Conservation (phyloP, 768 basidiomycete genomes). For the Lactarius evosmus region DNA sequence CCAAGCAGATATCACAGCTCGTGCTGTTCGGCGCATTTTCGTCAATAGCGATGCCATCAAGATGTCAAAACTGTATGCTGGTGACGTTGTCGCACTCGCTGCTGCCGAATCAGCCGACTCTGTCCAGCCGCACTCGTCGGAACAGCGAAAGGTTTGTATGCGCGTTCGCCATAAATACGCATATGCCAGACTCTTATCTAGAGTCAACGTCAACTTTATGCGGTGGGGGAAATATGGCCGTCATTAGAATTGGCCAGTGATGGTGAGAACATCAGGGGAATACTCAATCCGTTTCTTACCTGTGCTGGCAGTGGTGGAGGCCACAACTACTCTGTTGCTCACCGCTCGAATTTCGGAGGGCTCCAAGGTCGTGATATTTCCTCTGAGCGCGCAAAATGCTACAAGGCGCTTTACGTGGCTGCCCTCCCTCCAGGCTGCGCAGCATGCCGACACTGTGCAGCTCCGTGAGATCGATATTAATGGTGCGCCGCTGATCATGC, state of each 20-base stretch:
- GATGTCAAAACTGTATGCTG: conserved; percentile 57
- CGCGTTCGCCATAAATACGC: conserved; percentile 26
- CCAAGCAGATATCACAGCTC: conserved; percentile 28
- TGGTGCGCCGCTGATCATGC: conserved; percentile 6
- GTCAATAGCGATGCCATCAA: conserved; percentile 63
- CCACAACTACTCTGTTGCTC: conserved; percentile 56
- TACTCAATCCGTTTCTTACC: not conserved
- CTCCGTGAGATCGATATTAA: conserved; percentile 46
- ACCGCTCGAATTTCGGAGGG: conserved; percentile 58
- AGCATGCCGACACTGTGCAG: conserved; percentile 51
- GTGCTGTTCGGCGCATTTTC: conserved; percentile 60
- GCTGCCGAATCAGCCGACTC: conserved; percentile 28
- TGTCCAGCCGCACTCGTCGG: conserved; percentile 18
- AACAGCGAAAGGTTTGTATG: conserved; percentile 12
- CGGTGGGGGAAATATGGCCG: conserved; percentile 76
- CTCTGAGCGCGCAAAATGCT: conserved; percentile 39
- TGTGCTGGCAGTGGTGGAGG: conserved; percentile 45
- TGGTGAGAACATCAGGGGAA: conserved; percentile 42
- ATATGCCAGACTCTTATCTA: conserved; percentile 19
- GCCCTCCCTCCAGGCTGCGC: conserved; percentile 48
- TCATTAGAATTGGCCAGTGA: conserved; percentile 56
- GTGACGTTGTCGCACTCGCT: conserved; percentile 62
- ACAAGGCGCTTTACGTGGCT: conserved; percentile 43
- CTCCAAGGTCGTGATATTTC: conserved; percentile 46
- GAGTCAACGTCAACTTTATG: conserved; percentile 57